phyloP scores from a whole-genome alignment of 148 eudicot species.

The Rhododendron kiyosumense region DNA sequence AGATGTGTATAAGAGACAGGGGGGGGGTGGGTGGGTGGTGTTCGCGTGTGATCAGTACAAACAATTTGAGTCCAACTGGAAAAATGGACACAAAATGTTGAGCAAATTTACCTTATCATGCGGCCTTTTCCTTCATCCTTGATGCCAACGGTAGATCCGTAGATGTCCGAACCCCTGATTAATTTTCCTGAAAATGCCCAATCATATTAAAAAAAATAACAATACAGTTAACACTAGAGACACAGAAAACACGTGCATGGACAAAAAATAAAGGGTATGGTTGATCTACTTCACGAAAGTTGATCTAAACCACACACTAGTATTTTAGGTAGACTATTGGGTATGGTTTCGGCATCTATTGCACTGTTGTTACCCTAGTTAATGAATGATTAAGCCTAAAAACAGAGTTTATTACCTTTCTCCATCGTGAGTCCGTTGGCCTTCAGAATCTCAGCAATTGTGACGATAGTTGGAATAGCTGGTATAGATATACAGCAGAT shows the following conservation, averaged over 20 bases:
- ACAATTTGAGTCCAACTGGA: too few species aligned
- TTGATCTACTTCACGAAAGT: background rate
- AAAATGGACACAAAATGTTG: too few species aligned
- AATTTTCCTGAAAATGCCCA: background rate
- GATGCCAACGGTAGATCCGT: slow-evolving; percentile 34
- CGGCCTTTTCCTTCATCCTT: slow-evolving; percentile 37
- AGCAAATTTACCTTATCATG: background rate
- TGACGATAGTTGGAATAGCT: slow-evolving; percentile 56
- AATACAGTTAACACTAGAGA: background rate
- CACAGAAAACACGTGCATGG: background rate
- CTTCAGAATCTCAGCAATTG: slow-evolving; percentile 48
- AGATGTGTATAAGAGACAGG: too few species aligned
- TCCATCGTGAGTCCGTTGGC: slow-evolving; percentile 38
- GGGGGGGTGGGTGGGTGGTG: too few species aligned
- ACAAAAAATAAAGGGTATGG: too few species aligned
- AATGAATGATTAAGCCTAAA: background rate
- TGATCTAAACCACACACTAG: background rate
- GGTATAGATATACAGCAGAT: background rate
- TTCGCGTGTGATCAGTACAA: too few species aligned
- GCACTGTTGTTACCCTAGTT: background rate
- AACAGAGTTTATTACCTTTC: slow-evolving; percentile 26
- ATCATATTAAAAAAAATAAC: background rate
- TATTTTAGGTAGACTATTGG: background rate
- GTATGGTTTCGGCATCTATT: background rate
- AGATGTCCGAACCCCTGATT: slow-evolving; percentile 31